A percentile compares a stretch with the other conserved stretches of the same genome.
These are phyloP conservation scores for Lagenaria siceraria DNA, from an alignment of 306 rosid species.

Conservation along the genomic window DNA sequence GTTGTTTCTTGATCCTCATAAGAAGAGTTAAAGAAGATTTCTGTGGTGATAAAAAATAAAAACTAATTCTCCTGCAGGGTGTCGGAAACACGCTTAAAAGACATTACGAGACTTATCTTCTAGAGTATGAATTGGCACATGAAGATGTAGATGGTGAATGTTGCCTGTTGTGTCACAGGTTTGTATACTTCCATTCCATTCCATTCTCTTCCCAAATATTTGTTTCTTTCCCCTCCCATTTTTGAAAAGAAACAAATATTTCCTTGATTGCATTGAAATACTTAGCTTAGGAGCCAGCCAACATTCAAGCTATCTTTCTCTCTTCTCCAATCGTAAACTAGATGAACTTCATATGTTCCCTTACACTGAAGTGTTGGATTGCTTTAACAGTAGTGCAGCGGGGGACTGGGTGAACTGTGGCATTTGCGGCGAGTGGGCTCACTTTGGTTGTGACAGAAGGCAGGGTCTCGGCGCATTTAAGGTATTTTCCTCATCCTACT, in stretches of 20 bases:
- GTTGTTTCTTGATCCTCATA: not conserved
- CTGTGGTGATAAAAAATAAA: not conserved
- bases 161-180: conserved; percentile 98
- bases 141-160: conserved; percentile 98
- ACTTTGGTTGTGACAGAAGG: conserved; percentile 97
- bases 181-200: not conserved
- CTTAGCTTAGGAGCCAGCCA: not conserved
- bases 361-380: conserved; percentile 7
- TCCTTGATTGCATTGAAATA: not conserved
- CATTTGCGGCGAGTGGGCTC: conserved; percentile 99
- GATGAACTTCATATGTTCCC: conserved; percentile 7
- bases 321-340: not conserved
- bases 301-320: not conserved
- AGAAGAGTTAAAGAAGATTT: not conserved
- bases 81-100: conserved; percentile 96
- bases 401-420: conserved; percentile 99
- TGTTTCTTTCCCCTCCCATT: not conserved
- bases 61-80: conserved; percentile 43
- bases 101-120: conserved; percentile 95
- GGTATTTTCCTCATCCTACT: conserved; percentile 29
- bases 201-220: not conserved
- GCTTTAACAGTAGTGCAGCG: conserved; percentile 82
- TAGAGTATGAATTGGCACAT: conserved; percentile 91
- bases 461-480: conserved; percentile 98
- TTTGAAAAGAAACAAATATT: not conserved